Evolutionary conservation across 2,329 filamentous ascomycete species (phyloP), one percentile per base, ranked within the genome.

Genomic region (Trichoderma lentiforme): DNA sequence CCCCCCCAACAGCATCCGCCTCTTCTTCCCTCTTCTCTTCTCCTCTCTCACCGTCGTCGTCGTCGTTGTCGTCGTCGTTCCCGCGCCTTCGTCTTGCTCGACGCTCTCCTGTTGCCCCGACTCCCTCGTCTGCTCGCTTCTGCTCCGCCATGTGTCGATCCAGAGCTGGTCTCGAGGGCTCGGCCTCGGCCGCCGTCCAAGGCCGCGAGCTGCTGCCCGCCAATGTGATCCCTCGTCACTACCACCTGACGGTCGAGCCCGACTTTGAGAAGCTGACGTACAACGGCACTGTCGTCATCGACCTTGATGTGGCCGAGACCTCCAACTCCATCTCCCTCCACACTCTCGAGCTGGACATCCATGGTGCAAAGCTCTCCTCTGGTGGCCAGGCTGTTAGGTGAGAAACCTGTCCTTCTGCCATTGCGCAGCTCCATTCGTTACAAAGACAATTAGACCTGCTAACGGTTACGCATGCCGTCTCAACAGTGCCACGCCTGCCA

Each of bases 181-280:
- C 63, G 12, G 71, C 73, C 66, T 53, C 75, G 24, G 63, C 71
- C 24, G 70, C 60, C 32, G 39, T 70, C 60, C 83, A 78, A 21
- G 77, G 75, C 51, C 91, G 95, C 77, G 92, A 97, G 85, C 91
- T 98, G 75, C 87, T 98, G 77, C 96, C 95, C 67, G 90, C 91
- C 83, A 97, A 98, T 79, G 94, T 98, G 78, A 92, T 95, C 81
- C 95, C 95, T n/a, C 84, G 87, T 51, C 94, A 98, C 84, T 98
- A 98, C 83, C 90, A 97, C 81, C 84, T 98, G 77, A 96, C 93
- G 1, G 87, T 98, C 74, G 96, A 98, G 84, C 94, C 95, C 70
- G 90, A 98, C 84, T 93, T 98, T 77, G 88, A 92, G 77, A 94
- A 92, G 75, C 94, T 96, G 82, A 94, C 90, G 74, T 98, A 95